A percentile compares a stretch with the other conserved stretches of the same genome.
These are phyloP conservation scores for Aegilops speltoides DNA, from an alignment of 176 grass and related monocot genomes.

Conservation along the genomic window DNA sequence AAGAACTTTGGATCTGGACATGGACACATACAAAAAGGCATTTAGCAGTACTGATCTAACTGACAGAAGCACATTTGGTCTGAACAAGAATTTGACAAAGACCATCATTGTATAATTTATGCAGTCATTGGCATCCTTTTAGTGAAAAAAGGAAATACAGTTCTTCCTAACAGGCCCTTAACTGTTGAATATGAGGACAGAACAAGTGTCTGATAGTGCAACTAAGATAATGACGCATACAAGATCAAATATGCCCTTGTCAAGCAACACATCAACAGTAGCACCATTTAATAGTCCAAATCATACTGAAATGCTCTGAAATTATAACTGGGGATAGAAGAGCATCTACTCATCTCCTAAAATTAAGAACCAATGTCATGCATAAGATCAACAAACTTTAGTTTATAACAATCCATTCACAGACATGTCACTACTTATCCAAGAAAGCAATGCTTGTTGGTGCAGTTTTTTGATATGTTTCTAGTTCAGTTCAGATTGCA, in stretches of 20 bases:
- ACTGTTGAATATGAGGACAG: constrained; percentile 1
- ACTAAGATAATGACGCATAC: constrained; percentile 31
- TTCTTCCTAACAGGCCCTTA: background rate
- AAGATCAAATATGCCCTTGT: constrained; percentile 11
- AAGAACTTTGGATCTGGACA: too few species aligned
- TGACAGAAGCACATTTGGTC: too few species aligned
- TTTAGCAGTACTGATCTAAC: too few species aligned
- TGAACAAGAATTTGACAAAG: too few species aligned
- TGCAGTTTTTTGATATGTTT: too few species aligned
- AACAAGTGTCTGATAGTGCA: constrained; percentile 10
- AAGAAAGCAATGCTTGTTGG: too few species aligned
- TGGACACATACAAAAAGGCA: too few species aligned
- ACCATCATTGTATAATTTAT: background rate
- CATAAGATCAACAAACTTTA: too few species aligned
- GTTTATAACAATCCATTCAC: too few species aligned
- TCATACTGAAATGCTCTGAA: background rate
- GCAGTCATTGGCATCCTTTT: constrained; percentile 16
- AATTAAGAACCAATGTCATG: too few species aligned
- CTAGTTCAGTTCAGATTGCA: too few species aligned
- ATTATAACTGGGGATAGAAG: background rate
- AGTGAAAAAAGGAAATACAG: background rate
- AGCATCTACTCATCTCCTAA: background rate
- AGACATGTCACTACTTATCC: too few species aligned
- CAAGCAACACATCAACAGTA: constrained; percentile 21
- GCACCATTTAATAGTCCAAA: background rate